Evolutionary conservation across 495 filamentous ascomycete species (phyloP), one percentile per base, ranked within the genome.

Genomic region (Aspergillus carlsbadensis): DNA sequence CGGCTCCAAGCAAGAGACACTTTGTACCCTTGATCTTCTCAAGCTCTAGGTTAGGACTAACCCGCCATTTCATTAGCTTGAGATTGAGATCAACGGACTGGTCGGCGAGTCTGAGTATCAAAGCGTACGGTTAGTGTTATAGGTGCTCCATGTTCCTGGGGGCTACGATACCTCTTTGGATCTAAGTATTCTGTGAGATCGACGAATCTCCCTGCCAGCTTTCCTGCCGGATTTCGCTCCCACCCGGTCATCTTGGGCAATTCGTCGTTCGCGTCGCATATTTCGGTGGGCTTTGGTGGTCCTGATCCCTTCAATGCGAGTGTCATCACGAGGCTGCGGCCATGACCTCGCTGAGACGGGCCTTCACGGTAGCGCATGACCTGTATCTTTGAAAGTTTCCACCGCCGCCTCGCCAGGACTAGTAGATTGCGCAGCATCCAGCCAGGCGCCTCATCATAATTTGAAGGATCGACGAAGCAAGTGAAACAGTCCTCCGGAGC

Each of bases 1-100:
- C 94, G 11, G 94, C 92, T 20, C 94, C 94, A n/a, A 98, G 85
- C 29, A 98, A 74, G 39, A 98, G 83, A 65, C 94, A 98, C 61
- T 85, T 96, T 6, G 94, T 93, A 41, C 87, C 80, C 67, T 96
- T 97, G 64, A 98, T 89, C 47, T 81, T 85, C 10, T 96, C 91
- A 11, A 98, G 85, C 66, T 98, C 81, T 20, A 98, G 77, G 41
- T 84, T 84, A 6, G 94, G 94, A 17, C 92, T 90, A 53, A 98
- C 89, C 22, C 94, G 85, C 94, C 94, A 98, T 75, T 96, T 97
- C 84, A 98, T 98, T 50, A 98, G 81, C 72, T 97, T 98, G 56
- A 97, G 79, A 64, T 98, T 98, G 45, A 98, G 83, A 65, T 98
- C 94, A 10, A 97, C 94, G n/a, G 92, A 89, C 69, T 96, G 91